phyloP scores from a whole-genome alignment of 257 asterid species.

The Solanum gandarillasii region DNA sequence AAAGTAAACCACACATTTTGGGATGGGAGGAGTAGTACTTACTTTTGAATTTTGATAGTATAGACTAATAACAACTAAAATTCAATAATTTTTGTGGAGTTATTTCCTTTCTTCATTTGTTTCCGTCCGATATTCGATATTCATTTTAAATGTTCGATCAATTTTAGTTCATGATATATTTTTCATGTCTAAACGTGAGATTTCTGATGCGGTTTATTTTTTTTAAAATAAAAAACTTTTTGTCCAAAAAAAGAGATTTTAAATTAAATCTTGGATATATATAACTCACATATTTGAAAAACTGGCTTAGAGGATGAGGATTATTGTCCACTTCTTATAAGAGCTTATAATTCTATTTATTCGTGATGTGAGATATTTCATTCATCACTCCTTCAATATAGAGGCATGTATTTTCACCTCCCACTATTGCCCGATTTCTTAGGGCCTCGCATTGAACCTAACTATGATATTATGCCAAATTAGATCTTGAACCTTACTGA shows the following conservation, averaged over 20 bases:
- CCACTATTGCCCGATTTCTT: background rate
- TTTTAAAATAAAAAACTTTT: background rate
- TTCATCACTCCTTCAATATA: background rate
- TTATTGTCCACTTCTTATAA: background rate
- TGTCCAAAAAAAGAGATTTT: background rate
- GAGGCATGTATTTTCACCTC: background rate
- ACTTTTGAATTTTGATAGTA: background rate
- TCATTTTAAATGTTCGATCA: background rate
- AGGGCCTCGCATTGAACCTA: accelerated
- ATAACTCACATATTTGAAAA: background rate
- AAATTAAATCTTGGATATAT: background rate
- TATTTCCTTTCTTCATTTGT: background rate
- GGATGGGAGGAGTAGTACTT: background rate
- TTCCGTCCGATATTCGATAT: background rate
- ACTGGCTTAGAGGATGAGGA: background rate
- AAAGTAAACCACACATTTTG: background rate
- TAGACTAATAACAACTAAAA: background rate
- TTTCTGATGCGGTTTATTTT: background rate
- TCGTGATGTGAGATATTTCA: background rate
- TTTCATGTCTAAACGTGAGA: background rate
- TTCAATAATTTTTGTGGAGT: background rate
- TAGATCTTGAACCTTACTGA: background rate
- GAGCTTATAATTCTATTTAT: accelerated
- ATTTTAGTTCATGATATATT: background rate
- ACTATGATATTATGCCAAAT: background rate